Percentiles rank a stretch among this genome's conserved stretches.
These are phyloP conservation scores for Wickerhamiella bombiphila DNA, from an alignment of 805 yeast genomes.

Conservation along the genomic window DNA sequence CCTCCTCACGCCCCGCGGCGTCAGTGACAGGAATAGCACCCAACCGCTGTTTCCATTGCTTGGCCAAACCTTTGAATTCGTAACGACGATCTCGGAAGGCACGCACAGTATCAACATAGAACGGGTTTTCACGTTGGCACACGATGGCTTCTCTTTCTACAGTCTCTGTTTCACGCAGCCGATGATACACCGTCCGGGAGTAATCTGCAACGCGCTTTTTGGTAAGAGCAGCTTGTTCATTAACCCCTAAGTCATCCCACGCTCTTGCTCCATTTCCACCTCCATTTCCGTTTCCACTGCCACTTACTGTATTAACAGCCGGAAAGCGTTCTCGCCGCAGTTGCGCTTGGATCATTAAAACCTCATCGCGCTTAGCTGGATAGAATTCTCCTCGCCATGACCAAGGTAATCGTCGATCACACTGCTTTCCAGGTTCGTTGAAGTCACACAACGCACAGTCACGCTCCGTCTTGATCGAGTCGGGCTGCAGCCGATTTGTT, in stretches of 20 bases:
- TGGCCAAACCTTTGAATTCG: constrained; percentile 85
- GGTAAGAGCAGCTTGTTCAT: constrained; percentile 62
- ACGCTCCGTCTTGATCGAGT: constrained; percentile 86
- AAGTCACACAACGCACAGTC: constrained; percentile 97
- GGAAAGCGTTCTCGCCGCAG: constrained; percentile 47
- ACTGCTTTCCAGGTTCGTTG: constrained; percentile 83
- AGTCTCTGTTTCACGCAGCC: constrained; percentile 66
- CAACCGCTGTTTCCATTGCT: constrained; percentile 81
- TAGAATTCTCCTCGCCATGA: constrained; percentile 95
- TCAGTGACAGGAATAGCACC: constrained; percentile 40
- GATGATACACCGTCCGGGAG: constrained; percentile 71
- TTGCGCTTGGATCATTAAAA: constrained; percentile 75
- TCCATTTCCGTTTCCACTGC: constrained; percentile 1
- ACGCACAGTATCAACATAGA: constrained; percentile 87
- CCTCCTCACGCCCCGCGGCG: constrained; percentile 62
- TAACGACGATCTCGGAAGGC: constrained; percentile 91
- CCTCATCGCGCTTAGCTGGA: constrained; percentile 85
- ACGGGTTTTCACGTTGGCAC: constrained; percentile 95
- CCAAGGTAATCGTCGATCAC: constrained; percentile 90
- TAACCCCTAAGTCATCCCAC: constrained; percentile 61
- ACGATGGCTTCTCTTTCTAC: constrained; percentile 84
- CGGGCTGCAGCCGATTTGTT: constrained; percentile 92
- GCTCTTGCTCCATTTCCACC: constrained; percentile 16
- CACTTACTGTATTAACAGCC: neutral
- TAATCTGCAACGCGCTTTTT: constrained; percentile 72